These are phyloP conservation scores for Suillus occidentalis DNA, from an alignment of 768 basidiomycete species.

Conservation along the genomic window DNA sequence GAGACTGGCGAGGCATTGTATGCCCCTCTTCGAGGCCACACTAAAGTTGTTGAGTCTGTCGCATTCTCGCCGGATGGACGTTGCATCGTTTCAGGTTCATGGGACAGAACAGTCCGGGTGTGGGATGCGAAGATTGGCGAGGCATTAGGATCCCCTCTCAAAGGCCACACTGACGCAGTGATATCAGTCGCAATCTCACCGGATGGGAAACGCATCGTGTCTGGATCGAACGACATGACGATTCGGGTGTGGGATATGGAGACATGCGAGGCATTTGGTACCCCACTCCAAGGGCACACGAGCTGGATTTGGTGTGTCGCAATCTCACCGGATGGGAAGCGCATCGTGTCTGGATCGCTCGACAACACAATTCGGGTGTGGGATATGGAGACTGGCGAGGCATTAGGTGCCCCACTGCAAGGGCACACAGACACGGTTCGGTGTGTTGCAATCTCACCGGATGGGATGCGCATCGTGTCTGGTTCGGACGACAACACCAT, in stretches of 20 bases:
- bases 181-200: slow-evolving; percentile 1
- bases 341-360: slow-evolving; percentile 7
- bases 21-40: background rate
- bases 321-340: background rate
- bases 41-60: slow-evolving; percentile 1
- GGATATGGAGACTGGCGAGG: no score
- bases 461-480: no score
- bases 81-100: slow-evolving; percentile 23
- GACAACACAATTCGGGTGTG: no score
- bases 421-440: no score
- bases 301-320: background rate
- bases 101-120: background rate
- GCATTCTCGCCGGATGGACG: slow-evolving; percentile 29
- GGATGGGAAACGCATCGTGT: background rate
- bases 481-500: no score
- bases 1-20: background rate
- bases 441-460: no score
- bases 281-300: background rate
- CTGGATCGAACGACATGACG: background rate
- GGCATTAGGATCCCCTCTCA: slow-evolving; percentile 16
- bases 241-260: slow-evolving; percentile 14
- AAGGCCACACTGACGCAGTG: background rate
- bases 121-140: slow-evolving; percentile 13
- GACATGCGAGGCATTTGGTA: background rate
- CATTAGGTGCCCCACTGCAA: no score